A percentile compares a stretch with the other conserved stretches of the same genome.
Conservation (phyloP, 2,329 filamentous ascomycete species). For the Fusarium sp. region DNA sequence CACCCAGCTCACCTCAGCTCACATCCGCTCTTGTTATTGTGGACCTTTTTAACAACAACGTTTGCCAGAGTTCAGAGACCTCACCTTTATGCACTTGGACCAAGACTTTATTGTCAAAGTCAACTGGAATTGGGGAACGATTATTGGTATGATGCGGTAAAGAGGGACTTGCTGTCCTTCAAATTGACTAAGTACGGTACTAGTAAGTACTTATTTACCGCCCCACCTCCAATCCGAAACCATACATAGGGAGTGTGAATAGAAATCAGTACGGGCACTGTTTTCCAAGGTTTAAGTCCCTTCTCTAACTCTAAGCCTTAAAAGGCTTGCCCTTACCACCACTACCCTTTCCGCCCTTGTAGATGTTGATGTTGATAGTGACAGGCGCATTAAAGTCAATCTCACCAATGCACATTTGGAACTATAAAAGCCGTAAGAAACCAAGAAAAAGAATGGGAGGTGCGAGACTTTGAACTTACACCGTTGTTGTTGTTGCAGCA, state of each 20-base stretch:
- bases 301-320: not conserved
- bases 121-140: not conserved
- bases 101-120: not conserved
- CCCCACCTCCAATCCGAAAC: not conserved
- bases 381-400: constrained; percentile 40
- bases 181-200: not conserved
- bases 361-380: constrained; percentile 39
- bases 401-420: constrained; percentile 42
- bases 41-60: not conserved
- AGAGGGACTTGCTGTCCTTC: not conserved
- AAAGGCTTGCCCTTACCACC: not conserved
- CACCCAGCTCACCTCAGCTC: not conserved
- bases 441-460: accelerated
- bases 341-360: constrained; percentile 8
- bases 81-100: not conserved
- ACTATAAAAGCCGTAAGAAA: constrained; percentile 23
- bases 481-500: constrained; percentile 46
- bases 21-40: not conserved
- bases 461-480: not conserved
- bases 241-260: not conserved
- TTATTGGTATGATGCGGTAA: not conserved
- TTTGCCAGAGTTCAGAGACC: not conserved
- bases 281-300: not conserved
- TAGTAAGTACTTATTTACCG: not conserved
- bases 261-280: not conserved